Evolutionary conservation across 208 protist species (phyloP), one percentile per base, ranked within the genome.

Genomic region (Polymyxa betae): DNA sequence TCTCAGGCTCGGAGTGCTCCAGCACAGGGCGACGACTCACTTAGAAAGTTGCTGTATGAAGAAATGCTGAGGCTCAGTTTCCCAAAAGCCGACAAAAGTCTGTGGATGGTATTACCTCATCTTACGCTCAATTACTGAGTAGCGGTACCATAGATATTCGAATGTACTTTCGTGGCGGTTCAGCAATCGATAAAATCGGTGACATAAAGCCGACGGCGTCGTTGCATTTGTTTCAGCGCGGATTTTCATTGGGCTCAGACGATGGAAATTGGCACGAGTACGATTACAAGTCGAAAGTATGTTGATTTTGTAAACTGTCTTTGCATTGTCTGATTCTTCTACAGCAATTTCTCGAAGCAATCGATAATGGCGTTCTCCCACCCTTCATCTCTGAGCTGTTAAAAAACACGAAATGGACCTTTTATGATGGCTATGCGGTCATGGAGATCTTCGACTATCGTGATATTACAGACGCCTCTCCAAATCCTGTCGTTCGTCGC

Each of bases 1-100:
- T 82, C 5, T 35, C 72, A 82, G 72, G 40, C n/a, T 40, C 5
- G 72, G 35, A n/a, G 10, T 5, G n/a, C 16, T 5, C n/a, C 35
- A 35, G 40, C 35, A 20, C n/a, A 40, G 35, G 72, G 72, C 40
- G 72, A 82, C 16, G 35, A 35, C 35, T 82, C 72, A 40, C n/a
- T 82, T 5, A 5, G 72, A 82, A 82, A 82, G n/a, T 5, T 45
- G 16, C n/a, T 82, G n/a, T 35, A 82, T 43, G 72, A 82, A 16
- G 72, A 82, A 35, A 82, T 82, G 72, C n/a, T 82, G 72, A 82
- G 35, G 72, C 72, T 82, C 16, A 82, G 72, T 43, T 82, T 82
- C 35, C 72, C 72, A 20, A 82, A 82, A 43, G 72, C 72, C 35
- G 72, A 82, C n/a, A 82, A 82, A 43, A 82, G 72, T 82, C 54